A percentile compares a stretch with the other conserved stretches of the same genome.
phyloP scores from a whole-genome alignment of 108 stramenopile species.

The Nitzschia putrida region DNA sequence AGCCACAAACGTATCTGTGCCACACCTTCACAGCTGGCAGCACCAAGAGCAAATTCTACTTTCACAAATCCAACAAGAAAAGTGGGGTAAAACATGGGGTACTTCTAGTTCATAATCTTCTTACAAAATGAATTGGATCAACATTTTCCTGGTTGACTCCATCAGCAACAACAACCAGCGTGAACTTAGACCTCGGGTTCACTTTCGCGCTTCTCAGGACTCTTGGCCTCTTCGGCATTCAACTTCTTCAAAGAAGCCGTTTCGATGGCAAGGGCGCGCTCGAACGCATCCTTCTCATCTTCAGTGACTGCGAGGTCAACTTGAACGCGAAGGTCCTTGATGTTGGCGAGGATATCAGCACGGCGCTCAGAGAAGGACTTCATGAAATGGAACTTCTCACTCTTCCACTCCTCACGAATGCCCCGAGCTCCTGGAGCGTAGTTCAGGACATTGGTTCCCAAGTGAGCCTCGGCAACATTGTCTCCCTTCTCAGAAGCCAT shows the following conservation, averaged over 20 bases:
- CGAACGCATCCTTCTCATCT: constrained; percentile 33
- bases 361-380: constrained; percentile 12
- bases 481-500: constrained; percentile 20
- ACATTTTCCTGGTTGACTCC: too few relatives aligned
- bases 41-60: too few relatives aligned
- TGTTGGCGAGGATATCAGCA: constrained; percentile 4
- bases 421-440: neutral
- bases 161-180: too few relatives aligned
- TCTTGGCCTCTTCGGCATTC: constrained; percentile 34
- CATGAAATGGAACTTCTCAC: neutral
- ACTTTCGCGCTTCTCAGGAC: too few relatives aligned
- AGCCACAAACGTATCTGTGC: too few relatives aligned
- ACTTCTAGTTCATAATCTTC: too few relatives aligned
- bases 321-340: constrained; percentile 10
- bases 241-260: constrained; percentile 22
- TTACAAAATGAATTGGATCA: too few relatives aligned
- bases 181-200: too few relatives aligned
- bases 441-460: constrained; percentile 24
- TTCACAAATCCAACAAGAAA: too few relatives aligned
- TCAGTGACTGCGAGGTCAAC: constrained; percentile 19
- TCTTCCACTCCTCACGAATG: neutral
- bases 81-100: too few relatives aligned
- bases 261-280: constrained; percentile 32
- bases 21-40: too few relatives aligned
- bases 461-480: constrained; percentile 13